Evolutionary conservation across 371 early-diverging fungal species (phyloP).

Genomic region (Cokeromyces recurvatus): DNA sequence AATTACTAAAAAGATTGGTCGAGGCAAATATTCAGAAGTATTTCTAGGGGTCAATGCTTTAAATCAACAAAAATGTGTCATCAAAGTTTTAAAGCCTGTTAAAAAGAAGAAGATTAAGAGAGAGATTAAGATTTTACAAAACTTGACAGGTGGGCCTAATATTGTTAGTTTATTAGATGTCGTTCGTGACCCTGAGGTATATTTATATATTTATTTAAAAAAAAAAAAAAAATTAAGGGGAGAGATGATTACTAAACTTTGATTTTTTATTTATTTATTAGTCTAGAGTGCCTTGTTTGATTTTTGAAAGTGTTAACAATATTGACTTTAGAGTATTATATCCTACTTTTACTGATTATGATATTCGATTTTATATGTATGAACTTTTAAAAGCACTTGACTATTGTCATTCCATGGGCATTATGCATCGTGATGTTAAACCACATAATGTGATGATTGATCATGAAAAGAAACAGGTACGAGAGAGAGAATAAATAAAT

Average conservation of each 20-base stretch:
- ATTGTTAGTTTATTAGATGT: slow-evolving; percentile 94
- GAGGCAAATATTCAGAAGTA: slow-evolving; percentile 99
- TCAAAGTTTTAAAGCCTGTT: slow-evolving; percentile 99
- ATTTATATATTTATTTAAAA: background rate
- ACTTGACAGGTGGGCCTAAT: slow-evolving; percentile 93
- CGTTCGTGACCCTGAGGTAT: slow-evolving; percentile 92
- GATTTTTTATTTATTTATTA: slow-evolving; percentile 3
- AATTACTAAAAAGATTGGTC: slow-evolving; percentile 94
- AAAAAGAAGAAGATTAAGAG: slow-evolving; percentile 99
- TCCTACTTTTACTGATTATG: slow-evolving; percentile 83
- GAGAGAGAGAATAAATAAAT: background rate
- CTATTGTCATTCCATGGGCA: slow-evolving; percentile 97
- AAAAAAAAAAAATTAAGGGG: background rate
- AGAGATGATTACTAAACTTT: too few relatives aligned
- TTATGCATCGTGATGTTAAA: slow-evolving; percentile 99
- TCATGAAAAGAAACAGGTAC: slow-evolving; percentile 84
- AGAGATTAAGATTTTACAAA: slow-evolving; percentile 98
- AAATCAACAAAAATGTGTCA: slow-evolving; percentile 84
- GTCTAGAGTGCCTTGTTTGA: slow-evolving; percentile 93
- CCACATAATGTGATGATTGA: slow-evolving; percentile 99
- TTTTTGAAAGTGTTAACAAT: slow-evolving; percentile 95
- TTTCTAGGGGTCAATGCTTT: slow-evolving; percentile 95
- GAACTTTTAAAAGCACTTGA: slow-evolving; percentile 97
- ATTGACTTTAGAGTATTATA: slow-evolving; percentile 74
- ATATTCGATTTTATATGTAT: slow-evolving; percentile 94